Evolutionary conservation across 2,329 filamentous ascomycete genomes (phyloP), one percentile per base, ranked within the genome.

Genomic region (Trichoderma pleuroti): DNA sequence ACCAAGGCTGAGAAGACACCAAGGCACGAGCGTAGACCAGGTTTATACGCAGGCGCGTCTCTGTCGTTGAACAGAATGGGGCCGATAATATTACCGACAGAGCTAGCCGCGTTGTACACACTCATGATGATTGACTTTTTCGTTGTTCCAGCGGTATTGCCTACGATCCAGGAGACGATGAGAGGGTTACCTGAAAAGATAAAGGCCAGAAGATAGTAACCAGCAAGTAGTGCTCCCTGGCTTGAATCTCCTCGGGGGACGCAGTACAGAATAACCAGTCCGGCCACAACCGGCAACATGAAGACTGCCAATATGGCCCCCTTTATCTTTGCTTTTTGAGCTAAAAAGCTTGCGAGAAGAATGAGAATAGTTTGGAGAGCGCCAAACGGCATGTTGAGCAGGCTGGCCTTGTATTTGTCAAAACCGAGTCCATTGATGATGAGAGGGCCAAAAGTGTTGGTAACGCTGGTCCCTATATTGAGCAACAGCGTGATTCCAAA

Each of bases 351-450:
- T 0, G 85, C 83, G 7, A 86, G 76, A 3, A 92, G 78, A 70
- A 92, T 90, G 61, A 90, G 80, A 10, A 88, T 75, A 36, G 87
- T 82, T 76, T 92, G 90, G 7, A 91, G 77, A 0, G 84, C 85
- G 1, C 90, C 90, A 72, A 91, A 91, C 0, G 90, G 90, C 73
- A 92, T 91, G 76, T 90, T 91, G 21, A 92, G 83, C 5, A 92
- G 80, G 5, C 86, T 88, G 0, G 88, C 87, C 3, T 75, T 81
- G 77, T 85, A 87, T 68, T 86, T 85, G 76, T 89, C 84, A 72
- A 87, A 90, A 0, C 88, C 88, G 2, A 92, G 83, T 0, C 88
- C 88, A 9, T 81, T 81, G 5, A 92, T 78, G 69, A 92, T 90
- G 10, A 91, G 80, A 0, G 90, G 89, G 0, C 89, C 89, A 71